Evolutionary conservation across 2,329 filamentous ascomycete species (phyloP), one percentile per base, ranked within the genome.

Genomic region (Hymenoscyphus fructigenus): DNA sequence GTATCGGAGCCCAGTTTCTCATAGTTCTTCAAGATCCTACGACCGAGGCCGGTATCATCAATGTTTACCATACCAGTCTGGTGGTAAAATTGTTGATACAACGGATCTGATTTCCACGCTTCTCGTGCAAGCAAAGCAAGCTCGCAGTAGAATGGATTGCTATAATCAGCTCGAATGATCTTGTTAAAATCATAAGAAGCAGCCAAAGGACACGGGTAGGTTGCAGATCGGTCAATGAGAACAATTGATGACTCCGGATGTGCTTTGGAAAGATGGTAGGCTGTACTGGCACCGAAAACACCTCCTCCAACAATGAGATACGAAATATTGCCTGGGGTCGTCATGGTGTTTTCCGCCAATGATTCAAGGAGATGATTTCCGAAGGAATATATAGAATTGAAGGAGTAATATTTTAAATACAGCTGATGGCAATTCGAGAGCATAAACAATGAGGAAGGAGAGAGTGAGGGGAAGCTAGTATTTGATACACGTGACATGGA

Each of bases 121-220:
- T 83, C 78, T 67, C 84, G 80, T 0, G 84, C 72, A 59, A 71
- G 65, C 79, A 65, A 83, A 76, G 0, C 80, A 80, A 85, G 76
- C 61, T 80, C 74, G 71, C 81, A 83, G 75, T 87, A 87, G 9
- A 85, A 78, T 0, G 80, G 75, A 67, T 82, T 80, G 58, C 81
- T 79, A 75, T 87, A 87, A 69, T 87, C 85, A 17, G 83, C 83
- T 65, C 85, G 82, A 10, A 87, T 79, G 57, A 87, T 82, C 68
- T 87, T 87, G 75, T 85, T 87, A 77, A 84, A 81, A 74, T 87
- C 85, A 71, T 85, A 85, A 0, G 84, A 86, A 2, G 85, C 84
- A 9, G 82, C 83, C 50, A 73, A 65, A 1, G 73, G 70, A n/a
- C 76, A 78, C 2, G 81, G 80, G 26, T 66, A 69, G 12, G 72